Conservation (phyloP, 345 rosid genomes). For the Melastoma malabathricum region DNA sequence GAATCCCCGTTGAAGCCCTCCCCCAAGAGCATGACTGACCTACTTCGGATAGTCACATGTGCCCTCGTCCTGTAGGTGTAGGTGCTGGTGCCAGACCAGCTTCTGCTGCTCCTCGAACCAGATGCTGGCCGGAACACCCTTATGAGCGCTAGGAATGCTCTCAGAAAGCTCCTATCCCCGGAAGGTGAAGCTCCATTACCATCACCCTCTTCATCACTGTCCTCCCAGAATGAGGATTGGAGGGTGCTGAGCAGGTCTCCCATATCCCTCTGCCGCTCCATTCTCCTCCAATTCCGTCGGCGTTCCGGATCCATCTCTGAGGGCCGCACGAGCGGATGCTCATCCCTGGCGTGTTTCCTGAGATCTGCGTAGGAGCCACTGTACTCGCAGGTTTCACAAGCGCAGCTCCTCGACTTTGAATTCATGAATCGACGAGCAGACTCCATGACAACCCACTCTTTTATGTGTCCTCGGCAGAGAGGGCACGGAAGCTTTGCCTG, state of each 20-base stretch:
- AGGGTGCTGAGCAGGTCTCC: constrained; percentile 93
- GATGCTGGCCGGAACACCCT: constrained; percentile 68
- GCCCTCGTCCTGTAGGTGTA: constrained; percentile 54
- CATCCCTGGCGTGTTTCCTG: constrained; percentile 82
- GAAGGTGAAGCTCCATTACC: constrained; percentile 24
- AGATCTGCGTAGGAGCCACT: constrained; percentile 69
- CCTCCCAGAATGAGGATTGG: constrained; percentile 77
- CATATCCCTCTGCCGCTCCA: constrained; percentile 90
- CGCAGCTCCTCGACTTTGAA: constrained; percentile 72
- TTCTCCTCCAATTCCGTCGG: constrained; percentile 83
- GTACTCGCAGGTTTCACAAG: constrained; percentile 69
- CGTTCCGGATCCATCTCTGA: constrained; percentile 86
- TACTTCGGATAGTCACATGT: constrained; percentile 48
- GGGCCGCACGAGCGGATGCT: constrained; percentile 78
- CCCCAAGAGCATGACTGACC: constrained; percentile 67
- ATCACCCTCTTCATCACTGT: constrained; percentile 16
- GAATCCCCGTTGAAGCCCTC: constrained; percentile 65
- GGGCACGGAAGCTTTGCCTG: constrained; percentile 56
- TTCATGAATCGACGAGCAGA: constrained; percentile 75
- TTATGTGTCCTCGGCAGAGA: constrained; percentile 77
- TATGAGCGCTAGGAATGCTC: constrained; percentile 61
- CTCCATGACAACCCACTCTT: constrained; percentile 65
- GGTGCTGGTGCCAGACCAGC: constrained; percentile 58
- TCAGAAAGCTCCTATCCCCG: constrained; percentile 72
- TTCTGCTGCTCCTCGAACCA: constrained; percentile 49